Conservation (phyloP, 2,329 filamentous ascomycete species). For the Seiridium unicorne region DNA sequence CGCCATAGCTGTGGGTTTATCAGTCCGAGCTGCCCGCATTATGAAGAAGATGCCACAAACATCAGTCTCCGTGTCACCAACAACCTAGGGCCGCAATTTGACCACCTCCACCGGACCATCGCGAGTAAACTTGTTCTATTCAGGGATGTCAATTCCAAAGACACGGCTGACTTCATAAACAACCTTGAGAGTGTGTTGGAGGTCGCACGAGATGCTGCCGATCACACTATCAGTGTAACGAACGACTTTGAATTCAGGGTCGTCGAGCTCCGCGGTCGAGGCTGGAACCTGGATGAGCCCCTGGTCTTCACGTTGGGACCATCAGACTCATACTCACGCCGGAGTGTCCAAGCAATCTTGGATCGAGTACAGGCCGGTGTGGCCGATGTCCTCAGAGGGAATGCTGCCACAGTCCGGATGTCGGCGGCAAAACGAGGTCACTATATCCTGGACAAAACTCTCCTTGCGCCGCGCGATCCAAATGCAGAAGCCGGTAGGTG, state of each 20-base stretch:
- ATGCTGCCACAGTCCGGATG: conserved; percentile 45
- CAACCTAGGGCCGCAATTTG: conserved; percentile 47
- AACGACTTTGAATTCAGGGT: conserved; percentile 50
- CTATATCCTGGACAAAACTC: conserved; percentile 47
- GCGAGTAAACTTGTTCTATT: conserved; percentile 45
- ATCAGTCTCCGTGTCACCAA: conserved; percentile 46
- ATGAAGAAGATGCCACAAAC: conserved; percentile 42
- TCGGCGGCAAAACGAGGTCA: conserved; percentile 52
- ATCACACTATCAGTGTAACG: conserved; percentile 36
- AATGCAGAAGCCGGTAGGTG: conserved; percentile 11
- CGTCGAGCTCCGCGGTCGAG: conserved; percentile 41
- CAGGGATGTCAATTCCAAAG: conserved; percentile 35
- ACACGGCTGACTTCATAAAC: conserved; percentile 43
- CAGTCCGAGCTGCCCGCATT: conserved; percentile 34
- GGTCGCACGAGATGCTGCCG: conserved; percentile 36
- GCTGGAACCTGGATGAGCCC: conserved; percentile 46
- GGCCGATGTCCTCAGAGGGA: conserved; percentile 44
- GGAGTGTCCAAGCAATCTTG: conserved; percentile 46
- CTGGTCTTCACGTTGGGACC: conserved; percentile 42
- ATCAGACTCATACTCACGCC: conserved; percentile 38
- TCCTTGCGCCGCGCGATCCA: conserved; percentile 34
- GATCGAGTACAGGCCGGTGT: conserved; percentile 52
- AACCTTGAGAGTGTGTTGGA: conserved; percentile 35
- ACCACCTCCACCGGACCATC: conserved; percentile 41
- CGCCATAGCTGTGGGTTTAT: conserved; percentile 31